Percentiles rank a stretch among this genome's conserved stretches.
Conservation (phyloP, 106 monocot genomes). For the Dioscorea alata region DNA sequence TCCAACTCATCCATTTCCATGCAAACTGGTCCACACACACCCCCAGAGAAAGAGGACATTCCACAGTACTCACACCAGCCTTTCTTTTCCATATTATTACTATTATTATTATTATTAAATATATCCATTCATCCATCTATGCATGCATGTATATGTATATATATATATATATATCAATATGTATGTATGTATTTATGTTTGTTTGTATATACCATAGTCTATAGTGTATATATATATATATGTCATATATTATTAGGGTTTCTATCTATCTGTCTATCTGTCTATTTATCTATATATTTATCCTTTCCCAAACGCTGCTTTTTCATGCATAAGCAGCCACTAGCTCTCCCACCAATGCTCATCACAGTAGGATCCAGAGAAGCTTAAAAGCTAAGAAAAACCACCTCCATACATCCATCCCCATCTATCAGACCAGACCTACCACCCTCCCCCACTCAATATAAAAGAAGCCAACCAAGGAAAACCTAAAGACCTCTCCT, state of each 20-base stretch:
- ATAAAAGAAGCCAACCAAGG: not conserved
- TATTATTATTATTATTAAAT: not conserved
- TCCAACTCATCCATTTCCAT: not conserved
- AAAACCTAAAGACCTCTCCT: not conserved
- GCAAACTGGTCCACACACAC: not conserved
- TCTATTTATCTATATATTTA: not conserved
- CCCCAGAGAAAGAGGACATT: not conserved
- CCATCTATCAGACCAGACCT: slow-evolving; percentile 9
- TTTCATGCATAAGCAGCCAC: slow-evolving; percentile 14
- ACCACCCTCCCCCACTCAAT: not conserved
- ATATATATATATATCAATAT: too few species aligned
- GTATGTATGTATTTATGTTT: not conserved
- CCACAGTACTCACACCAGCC: slow-evolving; percentile 6
- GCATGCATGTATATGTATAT: not conserved
- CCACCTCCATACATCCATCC: not conserved
- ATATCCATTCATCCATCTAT: not conserved
- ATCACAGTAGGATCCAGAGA: slow-evolving; percentile 11
- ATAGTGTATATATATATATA: not conserved
- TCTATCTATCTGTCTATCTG: not conserved
- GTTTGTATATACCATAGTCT: not conserved
- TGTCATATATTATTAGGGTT: slow-evolving; percentile 26
- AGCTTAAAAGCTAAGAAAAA: slow-evolving; percentile 32
- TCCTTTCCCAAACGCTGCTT: slow-evolving; percentile 14
- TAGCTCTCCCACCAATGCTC: slow-evolving; percentile 7
- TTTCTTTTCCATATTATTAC: not conserved